Evolutionary conservation across 1,284 basidiomycete species (phyloP), one percentile per base, ranked within the genome.

Genomic region (Volvariella volvacea): DNA sequence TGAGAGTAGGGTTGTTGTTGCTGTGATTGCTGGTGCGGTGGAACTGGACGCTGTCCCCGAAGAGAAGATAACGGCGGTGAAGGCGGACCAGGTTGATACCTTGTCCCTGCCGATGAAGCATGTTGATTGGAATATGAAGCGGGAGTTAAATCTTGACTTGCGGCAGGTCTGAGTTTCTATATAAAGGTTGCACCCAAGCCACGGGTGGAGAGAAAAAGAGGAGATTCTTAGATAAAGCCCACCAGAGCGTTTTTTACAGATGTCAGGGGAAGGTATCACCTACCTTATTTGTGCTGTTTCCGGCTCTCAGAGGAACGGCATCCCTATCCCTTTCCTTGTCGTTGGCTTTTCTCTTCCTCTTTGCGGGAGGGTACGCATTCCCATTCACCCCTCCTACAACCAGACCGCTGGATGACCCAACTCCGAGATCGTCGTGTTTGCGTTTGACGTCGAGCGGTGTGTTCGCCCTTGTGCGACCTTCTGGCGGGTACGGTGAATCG

Each of bases 271-370:
- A 25, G 22, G 22, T 42, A 34, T 10, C 20, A 40, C 51, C n/a
- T 49, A 61, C 59, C 55, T 63, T 64, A 32, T 19, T 49, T 25
- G 53, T 44, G 10, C 55, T 55, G 16, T 55, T 56, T 1, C 43
- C 49, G 7, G 41, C 48, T 41, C 52, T 58, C 4, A 48, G 28
- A 1, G 55, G 47, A 4, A 58, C 51, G 3, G 52, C 41, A 28
- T 61, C 70, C 57, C 56, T 64, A 45, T 68, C 66, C 28, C 56
- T 57, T 45, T 63, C 68, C 25, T 53, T 56, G 45, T 71, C 73
- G 48, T 69, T 72, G 36, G 75, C 70, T 6, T 66, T 69, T 4
- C 62, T 61, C 57, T 75, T 85, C 38, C 83, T 67, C 58, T 85
- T 87, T 53, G 74, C 73, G 3, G 80, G 75, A 2, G 74, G 54